A percentile compares a stretch with the other conserved stretches of the same genome.
phyloP scores from a whole-genome alignment of 176 grass and related monocot species.

The Tillandsia fasciculata region DNA sequence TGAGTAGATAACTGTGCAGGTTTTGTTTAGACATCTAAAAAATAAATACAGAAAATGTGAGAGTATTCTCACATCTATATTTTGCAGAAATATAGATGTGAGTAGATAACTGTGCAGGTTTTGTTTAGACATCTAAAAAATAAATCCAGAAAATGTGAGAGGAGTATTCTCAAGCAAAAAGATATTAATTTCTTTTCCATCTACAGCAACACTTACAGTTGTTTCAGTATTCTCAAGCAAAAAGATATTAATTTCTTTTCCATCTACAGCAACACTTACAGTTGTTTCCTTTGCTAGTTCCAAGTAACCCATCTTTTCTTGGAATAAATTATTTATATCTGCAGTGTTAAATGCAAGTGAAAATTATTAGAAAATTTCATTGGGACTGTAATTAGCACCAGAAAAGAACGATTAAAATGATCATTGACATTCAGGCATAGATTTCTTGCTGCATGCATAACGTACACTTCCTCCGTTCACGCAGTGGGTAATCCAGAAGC shows the following conservation, averaged over 20 bases:
- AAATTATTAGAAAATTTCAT: background rate
- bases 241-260: constrained; percentile 12
- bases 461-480: constrained; percentile 80
- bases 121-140: too few relatives aligned
- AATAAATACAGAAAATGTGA: too few relatives aligned
- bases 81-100: too few relatives aligned
- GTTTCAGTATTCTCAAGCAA: constrained; percentile 17
- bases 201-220: constrained; percentile 33
- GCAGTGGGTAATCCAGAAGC: constrained; percentile 55
- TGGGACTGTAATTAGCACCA: too few relatives aligned
- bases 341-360: constrained; percentile 21
- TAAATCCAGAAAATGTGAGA: too few relatives aligned
- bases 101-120: too few relatives aligned
- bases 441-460: constrained; percentile 24
- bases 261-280: constrained; percentile 28
- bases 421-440: constrained; percentile 4
- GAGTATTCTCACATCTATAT: too few relatives aligned
- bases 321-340: constrained; percentile 62
- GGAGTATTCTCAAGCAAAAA: background rate
- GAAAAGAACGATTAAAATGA: background rate
- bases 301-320: constrained; percentile 68
- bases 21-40: too few relatives aligned
- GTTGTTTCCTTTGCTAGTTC: constrained; percentile 71
- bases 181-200: constrained; percentile 17
- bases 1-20: too few relatives aligned